Evolutionary conservation across 768 basidiomycete genomes (phyloP), one percentile per base, ranked within the genome.

Genomic region (Trametes coccinea): DNA sequence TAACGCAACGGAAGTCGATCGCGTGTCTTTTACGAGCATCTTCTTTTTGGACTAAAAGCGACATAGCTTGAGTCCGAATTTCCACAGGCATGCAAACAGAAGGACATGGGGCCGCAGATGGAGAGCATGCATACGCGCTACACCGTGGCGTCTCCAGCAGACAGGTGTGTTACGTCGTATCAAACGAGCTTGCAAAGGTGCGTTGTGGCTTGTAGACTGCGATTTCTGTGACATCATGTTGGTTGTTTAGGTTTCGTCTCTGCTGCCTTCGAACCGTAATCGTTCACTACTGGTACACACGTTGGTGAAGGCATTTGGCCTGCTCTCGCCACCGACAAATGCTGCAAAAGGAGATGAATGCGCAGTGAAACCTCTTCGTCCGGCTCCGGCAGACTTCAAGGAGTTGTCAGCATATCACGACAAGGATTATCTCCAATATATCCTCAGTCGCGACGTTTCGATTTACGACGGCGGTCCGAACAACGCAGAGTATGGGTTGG

Each of bases 331-430:
- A 14, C 60, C 64, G 30, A 64, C 55, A 58, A 59, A 72, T 63
- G 6, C 8, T 7, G 9, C n/a, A 14, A 58, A 43, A 8, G 66
- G 53, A 53, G 17, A 22, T 22, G 22, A 22, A 22, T 22, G 22
- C 30, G n/a, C 4, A 30, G 5, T 74, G 67, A 76, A 72, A 40
- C 74, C 88, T 3, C 68, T 90, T 4, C 79, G 79, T 4, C 87
- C 90, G 0, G 65, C 70, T 5, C 77, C 74, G 29, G 92, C 90
- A 0, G 82, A 78, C 0, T 71, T 71, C 59, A 80, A 79, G 39
- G 85, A 90, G 9, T 81, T 96, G 4, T 66, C 77, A 11, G 74
- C 76, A 16, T 95, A 92, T 67, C 93, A 95, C 68, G 85, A 83
- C 17, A 74, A 75, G n/a, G 83, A 84, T 37, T 95, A 88, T 71